phyloP scores from a whole-genome alignment of 352 stramenopile species.

The Phytopythium chamaehyphon region DNA sequence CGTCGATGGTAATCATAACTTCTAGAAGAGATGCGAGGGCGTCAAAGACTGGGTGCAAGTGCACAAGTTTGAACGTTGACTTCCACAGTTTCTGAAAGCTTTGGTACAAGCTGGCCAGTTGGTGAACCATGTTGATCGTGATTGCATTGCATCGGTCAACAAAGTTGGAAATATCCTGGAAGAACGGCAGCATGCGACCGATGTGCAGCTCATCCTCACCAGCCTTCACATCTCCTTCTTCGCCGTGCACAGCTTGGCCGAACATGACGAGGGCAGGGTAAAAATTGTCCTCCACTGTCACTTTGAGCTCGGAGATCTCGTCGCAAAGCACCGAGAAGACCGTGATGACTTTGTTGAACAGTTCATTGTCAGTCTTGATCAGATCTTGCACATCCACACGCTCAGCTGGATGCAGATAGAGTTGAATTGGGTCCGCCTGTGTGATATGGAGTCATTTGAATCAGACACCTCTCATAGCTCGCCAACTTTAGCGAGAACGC shows the following conservation, averaged over 20 bases:
- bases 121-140: constrained; percentile 89
- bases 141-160: constrained; percentile 87
- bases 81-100: constrained; percentile 88
- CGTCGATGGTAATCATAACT: constrained; percentile 87
- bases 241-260: constrained; percentile 64
- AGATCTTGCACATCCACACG: constrained; percentile 86
- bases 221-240: constrained; percentile 63
- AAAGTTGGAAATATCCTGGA: constrained; percentile 90
- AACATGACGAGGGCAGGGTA: constrained; percentile 90
- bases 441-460: not conserved
- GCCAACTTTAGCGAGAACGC: constrained; percentile 4
- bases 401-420: constrained; percentile 79
- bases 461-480: not conserved
- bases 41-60: constrained; percentile 79
- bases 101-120: constrained; percentile 84
- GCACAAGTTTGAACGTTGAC: constrained; percentile 84
- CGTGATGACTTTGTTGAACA: constrained; percentile 88
- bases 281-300: constrained; percentile 88
- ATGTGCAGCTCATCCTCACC: constrained; percentile 84
- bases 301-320: constrained; percentile 88
- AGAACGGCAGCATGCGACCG: constrained; percentile 85
- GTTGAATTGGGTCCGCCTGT: constrained; percentile 77
- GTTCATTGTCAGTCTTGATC: constrained; percentile 87
- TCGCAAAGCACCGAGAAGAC: constrained; percentile 88
- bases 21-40: constrained; percentile 73